Evolutionary conservation across 1,284 basidiomycete species (phyloP).

Genomic region (Leccinum holopus): DNA sequence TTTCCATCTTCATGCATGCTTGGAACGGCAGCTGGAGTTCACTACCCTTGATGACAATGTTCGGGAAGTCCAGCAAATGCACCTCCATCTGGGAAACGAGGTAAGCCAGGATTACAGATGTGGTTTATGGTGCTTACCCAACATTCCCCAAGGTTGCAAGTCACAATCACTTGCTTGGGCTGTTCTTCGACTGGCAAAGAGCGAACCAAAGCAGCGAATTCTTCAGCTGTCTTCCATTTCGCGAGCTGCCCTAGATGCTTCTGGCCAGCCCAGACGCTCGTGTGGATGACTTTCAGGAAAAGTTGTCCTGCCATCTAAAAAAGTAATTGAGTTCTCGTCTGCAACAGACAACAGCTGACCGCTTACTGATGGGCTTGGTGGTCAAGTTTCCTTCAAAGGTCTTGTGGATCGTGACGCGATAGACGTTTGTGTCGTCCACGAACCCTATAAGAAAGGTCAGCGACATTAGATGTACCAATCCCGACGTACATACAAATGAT

Average conservation of each 20-base stretch:
- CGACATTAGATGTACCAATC: not conserved
- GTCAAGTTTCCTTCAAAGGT: too few species aligned
- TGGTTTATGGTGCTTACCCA: constrained; percentile 52
- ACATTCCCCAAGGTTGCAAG: constrained; percentile 92
- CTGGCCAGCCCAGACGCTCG: constrained; percentile 99
- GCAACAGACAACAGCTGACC: too few species aligned
- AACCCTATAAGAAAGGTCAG: constrained; percentile 60
- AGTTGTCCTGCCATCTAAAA: constrained; percentile 91
- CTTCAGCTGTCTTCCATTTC: constrained; percentile 99
- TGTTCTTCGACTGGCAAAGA: constrained; percentile 99
- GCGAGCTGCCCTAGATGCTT: constrained; percentile 99
- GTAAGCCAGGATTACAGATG: constrained; percentile 6
- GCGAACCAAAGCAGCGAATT: constrained; percentile 96
- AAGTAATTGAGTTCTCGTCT: constrained; percentile 1
- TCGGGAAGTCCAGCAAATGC: constrained; percentile 98
- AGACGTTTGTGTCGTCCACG: constrained; percentile 87
- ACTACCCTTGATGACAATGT: constrained; percentile 99
- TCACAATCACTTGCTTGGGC: constrained; percentile 99
- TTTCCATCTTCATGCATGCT: constrained; percentile 99
- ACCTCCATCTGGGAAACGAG: constrained; percentile 80
- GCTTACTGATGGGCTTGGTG: constrained; percentile 87
- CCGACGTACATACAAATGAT: constrained; percentile 81
- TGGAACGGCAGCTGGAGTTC: constrained; percentile 99
- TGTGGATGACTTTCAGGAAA: constrained; percentile 99
- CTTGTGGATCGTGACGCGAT: too few species aligned